A percentile compares a stretch with the other conserved stretches of the same genome.
Evolutionary conservation across 2,329 filamentous ascomycete genomes (phyloP).

Genomic region (Helicocarpus griseus): DNA sequence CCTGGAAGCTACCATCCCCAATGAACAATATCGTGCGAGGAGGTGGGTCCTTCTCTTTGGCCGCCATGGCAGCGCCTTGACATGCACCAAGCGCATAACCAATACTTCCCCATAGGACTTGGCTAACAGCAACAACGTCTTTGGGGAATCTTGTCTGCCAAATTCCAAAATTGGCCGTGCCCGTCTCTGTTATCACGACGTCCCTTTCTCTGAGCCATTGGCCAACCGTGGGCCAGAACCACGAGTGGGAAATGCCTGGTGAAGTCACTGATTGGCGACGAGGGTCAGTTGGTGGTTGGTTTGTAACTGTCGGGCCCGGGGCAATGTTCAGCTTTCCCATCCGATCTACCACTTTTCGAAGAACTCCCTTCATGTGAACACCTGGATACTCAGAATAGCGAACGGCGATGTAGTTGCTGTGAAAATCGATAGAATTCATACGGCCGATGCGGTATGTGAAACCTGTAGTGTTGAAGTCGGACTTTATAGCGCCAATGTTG

Average conservation of each 20-base stretch:
- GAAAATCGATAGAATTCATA: conserved; percentile 70
- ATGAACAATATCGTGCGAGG: conserved; percentile 68
- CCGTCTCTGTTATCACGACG: conserved; percentile 49
- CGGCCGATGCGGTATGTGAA: conserved; percentile 72
- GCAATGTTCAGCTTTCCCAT: conserved; percentile 48
- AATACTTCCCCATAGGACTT: conserved; percentile 51
- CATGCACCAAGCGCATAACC: conserved; percentile 52
- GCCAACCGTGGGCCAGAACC: conserved; percentile 39
- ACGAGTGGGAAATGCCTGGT: conserved; percentile 38
- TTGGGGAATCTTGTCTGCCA: conserved; percentile 43
- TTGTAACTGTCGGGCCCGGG: conserved; percentile 45
- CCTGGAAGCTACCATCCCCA: conserved; percentile 75
- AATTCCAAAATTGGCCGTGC: conserved; percentile 47
- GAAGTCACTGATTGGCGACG: conserved; percentile 19
- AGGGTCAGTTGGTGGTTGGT: conserved; percentile 34
- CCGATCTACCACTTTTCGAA: conserved; percentile 57
- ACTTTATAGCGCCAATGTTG: conserved; percentile 30
- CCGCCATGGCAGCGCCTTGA: conserved; percentile 47
- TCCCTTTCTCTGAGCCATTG: conserved; percentile 44
- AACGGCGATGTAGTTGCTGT: conserved; percentile 63
- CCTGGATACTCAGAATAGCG: conserved; percentile 70
- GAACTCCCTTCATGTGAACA: conserved; percentile 66
- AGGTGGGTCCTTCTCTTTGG: conserved; percentile 22
- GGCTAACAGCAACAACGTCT: conserved; percentile 40
- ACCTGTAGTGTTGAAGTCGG: conserved; percentile 48